Evolutionary conservation across 208 protist genomes (phyloP), one percentile per base, ranked within the genome.

Genomic region (Trypanosoma avium): DNA sequence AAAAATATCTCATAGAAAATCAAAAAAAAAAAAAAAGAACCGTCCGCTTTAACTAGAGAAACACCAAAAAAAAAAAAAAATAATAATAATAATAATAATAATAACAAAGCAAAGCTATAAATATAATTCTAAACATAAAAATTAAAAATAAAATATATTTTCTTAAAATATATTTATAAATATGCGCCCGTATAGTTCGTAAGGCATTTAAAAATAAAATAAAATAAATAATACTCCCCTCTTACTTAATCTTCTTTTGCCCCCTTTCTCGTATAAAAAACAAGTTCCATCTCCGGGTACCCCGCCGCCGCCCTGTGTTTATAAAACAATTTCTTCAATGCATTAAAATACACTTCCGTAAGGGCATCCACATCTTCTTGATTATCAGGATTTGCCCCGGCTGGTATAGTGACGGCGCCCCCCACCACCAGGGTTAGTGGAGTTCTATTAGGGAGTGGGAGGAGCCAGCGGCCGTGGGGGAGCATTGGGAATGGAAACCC

Each of bases 401-500:
- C 71, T 4, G 84, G 84, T 27, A 90, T 84, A n/a, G 33, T 45
- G 6, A 94, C 47, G 15, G 80, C 72, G 42, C 67, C 49, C n/a
- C 88, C 88, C 19, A 94, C 88, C 13, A 94, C 76, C 15, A 94
- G 53, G 19, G 82, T 88, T n/a, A 94, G 70, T 29, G 46, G 73
- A 24, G 72, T 80, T 47, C 57, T 64, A 56, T 76, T 60, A n/a
- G 90, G 90, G 21, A 94, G 30, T 6, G 90, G 86, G 15, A 94
- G 57, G 5, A 75, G 69, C 48, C 82, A 89, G 19, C 85, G 73
- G 42, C 90, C 90, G 49, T 81, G 80, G 2, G 82, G 84, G 7
- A 96, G 55, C 36, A 86, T 83, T 10, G 90, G 90, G 42, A 93
- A 90, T 0, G 85, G 87, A 63, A 94, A 96, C 24, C 90, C 88